Percentiles rank a stretch among this genome's conserved stretches.
phyloP scores from a whole-genome alignment of 1,284 basidiomycete genomes.

The Apiotrichum domesticum region DNA sequence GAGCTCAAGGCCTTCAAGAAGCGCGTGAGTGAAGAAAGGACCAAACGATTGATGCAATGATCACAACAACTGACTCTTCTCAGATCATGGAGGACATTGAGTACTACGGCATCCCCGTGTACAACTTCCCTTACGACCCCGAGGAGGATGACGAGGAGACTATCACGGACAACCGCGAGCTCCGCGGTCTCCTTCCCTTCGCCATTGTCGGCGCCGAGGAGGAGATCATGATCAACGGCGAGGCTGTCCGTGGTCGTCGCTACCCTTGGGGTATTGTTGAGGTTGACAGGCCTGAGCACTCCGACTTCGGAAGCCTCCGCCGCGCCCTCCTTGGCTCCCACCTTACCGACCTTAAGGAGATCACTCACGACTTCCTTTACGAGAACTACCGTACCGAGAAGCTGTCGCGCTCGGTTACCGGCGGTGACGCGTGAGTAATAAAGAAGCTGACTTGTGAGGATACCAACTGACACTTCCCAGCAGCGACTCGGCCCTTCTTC shows the following conservation, averaged over 20 bases:
- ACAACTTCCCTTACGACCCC: slow-evolving; percentile 99
- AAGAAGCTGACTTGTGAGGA: not conserved
- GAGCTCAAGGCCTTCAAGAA: slow-evolving; percentile 95
- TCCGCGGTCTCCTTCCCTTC: slow-evolving; percentile 86
- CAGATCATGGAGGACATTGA: slow-evolving; percentile 99
- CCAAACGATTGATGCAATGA: not conserved
- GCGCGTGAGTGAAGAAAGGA: slow-evolving; percentile 56
- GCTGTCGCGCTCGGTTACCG: slow-evolving; percentile 82
- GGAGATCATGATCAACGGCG: slow-evolving; percentile 87
- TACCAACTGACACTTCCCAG: slow-evolving; percentile 8
- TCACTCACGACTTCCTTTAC: slow-evolving; percentile 82
- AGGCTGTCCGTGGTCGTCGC: slow-evolving; percentile 79
- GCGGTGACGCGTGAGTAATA: slow-evolving; percentile 65
- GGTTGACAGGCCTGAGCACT: slow-evolving; percentile 97
- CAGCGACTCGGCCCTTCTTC: slow-evolving; percentile 75
- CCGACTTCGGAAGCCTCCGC: slow-evolving; percentile 88
- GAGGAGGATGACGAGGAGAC: slow-evolving; percentile 99
- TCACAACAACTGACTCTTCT: not conserved
- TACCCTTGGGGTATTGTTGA: slow-evolving; percentile 99
- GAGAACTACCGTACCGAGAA: slow-evolving; percentile 87
- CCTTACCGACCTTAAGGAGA: slow-evolving; percentile 80
- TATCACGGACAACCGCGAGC: slow-evolving; percentile 93
- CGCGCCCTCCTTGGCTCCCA: slow-evolving; percentile 91
- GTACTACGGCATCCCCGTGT: slow-evolving; percentile 95
- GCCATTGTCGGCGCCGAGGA: slow-evolving; percentile 97